Percentiles rank a stretch among this genome's conserved stretches.
These are phyloP conservation scores for Spencermartinsiella ligniputridi DNA, from an alignment of 1,139 yeast species.

Conservation along the genomic window DNA sequence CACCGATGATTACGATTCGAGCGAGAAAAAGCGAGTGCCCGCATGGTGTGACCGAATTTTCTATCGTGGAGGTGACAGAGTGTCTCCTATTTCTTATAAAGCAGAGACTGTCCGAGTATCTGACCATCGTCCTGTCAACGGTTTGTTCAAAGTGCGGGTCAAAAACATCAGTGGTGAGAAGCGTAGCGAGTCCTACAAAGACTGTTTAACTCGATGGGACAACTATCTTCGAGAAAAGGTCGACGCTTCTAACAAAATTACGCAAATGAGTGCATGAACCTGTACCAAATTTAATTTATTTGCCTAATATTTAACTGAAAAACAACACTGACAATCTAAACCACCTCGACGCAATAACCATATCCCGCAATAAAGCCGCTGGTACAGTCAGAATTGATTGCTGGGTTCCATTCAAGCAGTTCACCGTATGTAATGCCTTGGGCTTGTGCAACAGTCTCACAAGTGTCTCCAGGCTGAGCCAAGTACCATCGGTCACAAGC, in stretches of 20 bases:
- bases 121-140: constrained; percentile 90
- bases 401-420: neutral
- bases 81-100: constrained; percentile 25
- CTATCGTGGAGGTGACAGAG: constrained; percentile 46
- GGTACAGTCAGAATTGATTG: neutral
- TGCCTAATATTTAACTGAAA: no score
- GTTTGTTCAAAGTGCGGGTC: constrained; percentile 62
- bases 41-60: constrained; percentile 96
- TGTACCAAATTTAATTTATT: no score
- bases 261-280: no score
- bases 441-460: neutral
- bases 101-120: constrained; percentile 43
- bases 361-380: constrained; percentile 1
- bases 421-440: neutral
- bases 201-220: constrained; percentile 29
- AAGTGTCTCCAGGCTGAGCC: neutral
- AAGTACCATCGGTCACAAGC: neutral
- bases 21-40: constrained; percentile 90
- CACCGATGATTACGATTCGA: constrained; percentile 67
- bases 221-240: constrained; percentile 7
- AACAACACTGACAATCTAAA: no score
- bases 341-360: neutral
- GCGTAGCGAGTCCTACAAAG: constrained; percentile 47
- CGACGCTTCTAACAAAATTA: neutral
- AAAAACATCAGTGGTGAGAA: constrained; percentile 57